phyloP scores from a whole-genome alignment of 495 filamentous ascomycete genomes.

The Penicillium maclennaniae region DNA sequence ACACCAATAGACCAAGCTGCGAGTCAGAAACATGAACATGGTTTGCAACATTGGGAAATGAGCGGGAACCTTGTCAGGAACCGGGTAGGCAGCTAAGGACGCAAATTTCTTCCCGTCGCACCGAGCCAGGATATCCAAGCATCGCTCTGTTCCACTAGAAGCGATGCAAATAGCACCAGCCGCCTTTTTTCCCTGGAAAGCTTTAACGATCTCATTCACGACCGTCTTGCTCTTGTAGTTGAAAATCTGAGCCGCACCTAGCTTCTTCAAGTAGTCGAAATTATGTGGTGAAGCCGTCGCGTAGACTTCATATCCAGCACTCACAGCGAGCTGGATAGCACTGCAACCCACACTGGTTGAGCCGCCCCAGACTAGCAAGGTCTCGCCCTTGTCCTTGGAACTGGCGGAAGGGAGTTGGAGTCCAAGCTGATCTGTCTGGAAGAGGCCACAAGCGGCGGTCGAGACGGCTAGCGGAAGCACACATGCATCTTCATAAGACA shows the following conservation, averaged over 20 bases:
- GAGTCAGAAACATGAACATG: not conserved
- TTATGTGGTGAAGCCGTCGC: conserved; percentile 53
- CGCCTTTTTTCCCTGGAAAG: not conserved
- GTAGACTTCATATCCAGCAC: conserved; percentile 57
- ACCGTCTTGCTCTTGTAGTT: conserved; percentile 50
- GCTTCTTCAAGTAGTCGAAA: conserved; percentile 44
- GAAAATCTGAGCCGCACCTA: conserved; percentile 55
- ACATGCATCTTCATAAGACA: conserved; percentile 43
- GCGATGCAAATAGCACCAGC: conserved; percentile 6
- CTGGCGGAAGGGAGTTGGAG: conserved; percentile 4
- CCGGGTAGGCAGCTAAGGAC: too few species aligned
- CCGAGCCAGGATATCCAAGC: conserved; percentile 20
- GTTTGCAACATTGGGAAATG: conserved; percentile 1
- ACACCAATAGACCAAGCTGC: not conserved
- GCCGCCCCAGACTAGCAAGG: conserved; percentile 45
- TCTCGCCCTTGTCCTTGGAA: conserved; percentile 28
- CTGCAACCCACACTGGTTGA: conserved; percentile 55
- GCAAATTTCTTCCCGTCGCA: not conserved
- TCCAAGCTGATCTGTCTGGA: conserved; percentile 14
- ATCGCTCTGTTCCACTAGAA: conserved; percentile 5
- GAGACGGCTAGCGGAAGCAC: conserved; percentile 23
- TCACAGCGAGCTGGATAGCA: conserved; percentile 58
- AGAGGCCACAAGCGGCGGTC: conserved; percentile 16
- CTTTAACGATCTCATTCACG: conserved; percentile 21
- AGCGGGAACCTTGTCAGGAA: not conserved